Conservation (phyloP, 2,329 filamentous ascomycete species). For the Corinectria fuckeliana region DNA sequence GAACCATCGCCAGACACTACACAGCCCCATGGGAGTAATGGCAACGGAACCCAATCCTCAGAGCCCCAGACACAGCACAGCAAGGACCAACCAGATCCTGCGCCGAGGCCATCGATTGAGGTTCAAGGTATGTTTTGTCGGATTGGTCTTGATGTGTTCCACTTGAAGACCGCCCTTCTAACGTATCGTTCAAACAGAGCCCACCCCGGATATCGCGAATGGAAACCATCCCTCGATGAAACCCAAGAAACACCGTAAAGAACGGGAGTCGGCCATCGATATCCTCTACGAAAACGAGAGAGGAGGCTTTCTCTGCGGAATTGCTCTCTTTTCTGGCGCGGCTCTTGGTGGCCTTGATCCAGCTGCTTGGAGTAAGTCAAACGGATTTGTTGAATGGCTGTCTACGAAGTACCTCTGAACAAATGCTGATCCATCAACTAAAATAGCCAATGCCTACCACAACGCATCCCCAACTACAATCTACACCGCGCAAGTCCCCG, state of each 20-base stretch:
- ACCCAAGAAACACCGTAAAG: conserved; percentile 40
- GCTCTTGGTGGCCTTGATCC: conserved; percentile 89
- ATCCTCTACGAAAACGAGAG: conserved; percentile 96
- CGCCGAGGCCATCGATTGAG: conserved; percentile 42
- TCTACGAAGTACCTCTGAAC: neutral
- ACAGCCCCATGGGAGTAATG: conserved; percentile 18
- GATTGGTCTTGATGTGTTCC: neutral
- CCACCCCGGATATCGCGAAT: conserved; percentile 37
- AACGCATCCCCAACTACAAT: conserved; percentile 71
- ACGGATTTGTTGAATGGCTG: neutral
- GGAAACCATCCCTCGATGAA: conserved; percentile 43
- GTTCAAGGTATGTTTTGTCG: conserved; percentile 37
- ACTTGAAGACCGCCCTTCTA: conserved; percentile 4
- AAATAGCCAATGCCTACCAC: conserved; percentile 65
- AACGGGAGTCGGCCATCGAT: conserved; percentile 71
- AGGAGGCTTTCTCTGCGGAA: conserved; percentile 86
- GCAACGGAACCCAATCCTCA: conserved; percentile 2
- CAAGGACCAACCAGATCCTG: conserved; percentile 25
- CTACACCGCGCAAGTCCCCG: conserved; percentile 87
- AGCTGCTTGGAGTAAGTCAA: conserved; percentile 71
- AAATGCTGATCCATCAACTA: conserved; percentile 10
- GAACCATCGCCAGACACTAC: conserved; percentile 15
- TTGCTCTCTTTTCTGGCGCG: conserved; percentile 85
- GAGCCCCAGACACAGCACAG: conserved; percentile 13
- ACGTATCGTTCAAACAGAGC: conserved; percentile 36